Percentiles rank a stretch among this genome's conserved stretches.
These are phyloP conservation scores for Moesziomyces sp. DNA, from an alignment of 1,284 basidiomycete genomes.

Conservation along the genomic window DNA sequence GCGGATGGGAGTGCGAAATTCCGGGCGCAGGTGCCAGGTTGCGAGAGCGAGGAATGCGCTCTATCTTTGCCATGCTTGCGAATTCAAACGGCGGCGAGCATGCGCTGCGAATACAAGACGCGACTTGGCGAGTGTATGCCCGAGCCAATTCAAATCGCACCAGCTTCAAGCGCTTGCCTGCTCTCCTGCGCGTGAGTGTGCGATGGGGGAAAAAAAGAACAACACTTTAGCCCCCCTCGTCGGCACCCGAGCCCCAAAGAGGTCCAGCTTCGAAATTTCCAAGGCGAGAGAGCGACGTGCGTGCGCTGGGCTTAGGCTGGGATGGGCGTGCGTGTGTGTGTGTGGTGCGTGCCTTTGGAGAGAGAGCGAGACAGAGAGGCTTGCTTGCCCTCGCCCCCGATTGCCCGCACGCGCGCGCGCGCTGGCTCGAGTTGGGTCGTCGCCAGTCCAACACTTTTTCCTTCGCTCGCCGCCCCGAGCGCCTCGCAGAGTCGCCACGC, in stretches of 20 bases:
- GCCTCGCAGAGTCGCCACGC: no score
- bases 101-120: no score
- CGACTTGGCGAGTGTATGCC: no score
- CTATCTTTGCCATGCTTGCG: no score
- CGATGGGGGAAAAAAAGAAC: conserved; percentile 10
- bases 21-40: conserved; percentile 3
- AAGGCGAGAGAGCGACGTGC: neutral
- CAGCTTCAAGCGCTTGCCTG: neutral
- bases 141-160: conserved; percentile 1
- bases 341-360: no score
- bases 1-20: neutral
- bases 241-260: neutral
- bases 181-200: neutral
- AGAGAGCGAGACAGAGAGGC: no score
- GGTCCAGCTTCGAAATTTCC: conserved; percentile 10
- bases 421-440: conserved; percentile 5
- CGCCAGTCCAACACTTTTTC: conserved; percentile 41
- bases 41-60: neutral
- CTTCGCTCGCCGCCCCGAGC: no score
- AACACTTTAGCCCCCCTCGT: conserved; percentile 10
- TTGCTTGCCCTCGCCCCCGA: neutral
- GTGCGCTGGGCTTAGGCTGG: no score
- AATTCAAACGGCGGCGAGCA: no score
- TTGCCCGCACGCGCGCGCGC: neutral
- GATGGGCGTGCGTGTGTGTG: no score